phyloP scores from a whole-genome alignment of 441 rosid genomes.

The Theobroma grandiflorum region DNA sequence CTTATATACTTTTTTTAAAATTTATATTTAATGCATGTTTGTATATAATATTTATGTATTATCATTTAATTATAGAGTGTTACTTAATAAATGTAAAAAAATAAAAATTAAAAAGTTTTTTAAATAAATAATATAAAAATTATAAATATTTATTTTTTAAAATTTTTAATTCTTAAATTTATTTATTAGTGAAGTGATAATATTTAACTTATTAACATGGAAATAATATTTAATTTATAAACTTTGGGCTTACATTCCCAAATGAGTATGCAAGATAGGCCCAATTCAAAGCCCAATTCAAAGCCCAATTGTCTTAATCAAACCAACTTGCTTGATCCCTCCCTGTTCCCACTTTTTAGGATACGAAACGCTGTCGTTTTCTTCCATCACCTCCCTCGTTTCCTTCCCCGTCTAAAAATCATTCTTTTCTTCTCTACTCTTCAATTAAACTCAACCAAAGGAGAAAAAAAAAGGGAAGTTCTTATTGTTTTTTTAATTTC shows the following conservation, averaged over 20 bases:
- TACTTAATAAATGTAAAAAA: no score
- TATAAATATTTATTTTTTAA: no score
- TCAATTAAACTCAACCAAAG: neutral
- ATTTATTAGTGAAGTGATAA: no score
- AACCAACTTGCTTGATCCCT: neutral
- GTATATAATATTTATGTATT: no score
- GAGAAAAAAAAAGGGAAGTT: neutral
- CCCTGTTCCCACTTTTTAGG: neutral
- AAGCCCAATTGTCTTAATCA: neutral
- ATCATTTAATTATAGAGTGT: no score
- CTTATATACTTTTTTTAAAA: no score
- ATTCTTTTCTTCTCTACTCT: conserved; percentile 21
- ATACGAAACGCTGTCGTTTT: conserved; percentile 5
- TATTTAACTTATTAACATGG: no score
- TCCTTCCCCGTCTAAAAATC: neutral
- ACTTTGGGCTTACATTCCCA: neutral
- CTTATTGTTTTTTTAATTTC: neutral
- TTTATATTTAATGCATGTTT: no score
- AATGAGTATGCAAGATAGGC: neutral
- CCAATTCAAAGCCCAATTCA: neutral
- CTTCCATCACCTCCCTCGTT: neutral
- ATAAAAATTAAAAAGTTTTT: no score
- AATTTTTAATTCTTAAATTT: no score
- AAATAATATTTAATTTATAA: neutral
- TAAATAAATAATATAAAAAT: no score